phyloP scores from a whole-genome alignment of 148 eudicot species.

The Fallopia convolvulus region DNA sequence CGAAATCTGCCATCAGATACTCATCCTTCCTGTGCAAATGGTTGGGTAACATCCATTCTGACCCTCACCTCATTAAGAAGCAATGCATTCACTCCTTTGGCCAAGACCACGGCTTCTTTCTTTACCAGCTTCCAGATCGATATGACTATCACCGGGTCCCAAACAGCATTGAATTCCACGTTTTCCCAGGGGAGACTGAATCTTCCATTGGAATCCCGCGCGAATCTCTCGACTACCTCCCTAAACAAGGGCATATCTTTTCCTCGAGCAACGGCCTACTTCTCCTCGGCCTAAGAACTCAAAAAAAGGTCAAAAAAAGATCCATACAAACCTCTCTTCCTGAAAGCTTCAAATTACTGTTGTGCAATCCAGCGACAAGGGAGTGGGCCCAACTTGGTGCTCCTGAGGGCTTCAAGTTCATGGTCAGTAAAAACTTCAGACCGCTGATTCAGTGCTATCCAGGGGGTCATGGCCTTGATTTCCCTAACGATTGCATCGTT shows the following conservation, averaged over 20 bases:
- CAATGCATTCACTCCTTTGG: not conserved
- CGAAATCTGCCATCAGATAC: not conserved
- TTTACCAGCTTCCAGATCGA: too few relatives aligned
- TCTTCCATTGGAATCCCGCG: too few relatives aligned
- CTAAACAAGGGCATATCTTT: too few relatives aligned
- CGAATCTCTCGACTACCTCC: too few relatives aligned
- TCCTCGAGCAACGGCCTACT: too few relatives aligned
- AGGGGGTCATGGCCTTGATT: not conserved
- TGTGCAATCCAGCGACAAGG: not conserved
- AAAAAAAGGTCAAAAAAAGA: too few relatives aligned
- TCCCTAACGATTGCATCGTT: not conserved
- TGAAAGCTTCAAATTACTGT: too few relatives aligned
- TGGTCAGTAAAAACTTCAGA: not conserved
- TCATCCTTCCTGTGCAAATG: not conserved
- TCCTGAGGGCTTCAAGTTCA: not conserved
- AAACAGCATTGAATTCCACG: too few relatives aligned
- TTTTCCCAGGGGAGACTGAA: too few relatives aligned
- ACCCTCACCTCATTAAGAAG: not conserved
- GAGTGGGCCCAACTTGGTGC: not conserved
- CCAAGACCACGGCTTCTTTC: not conserved
- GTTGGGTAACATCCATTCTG: not conserved
- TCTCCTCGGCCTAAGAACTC: too few relatives aligned
- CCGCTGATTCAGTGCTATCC: not conserved
- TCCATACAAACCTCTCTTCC: too few relatives aligned
- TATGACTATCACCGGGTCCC: too few relatives aligned